phyloP scores from a whole-genome alignment of 169 alveolate species.

The Besnoitia besnoiti region DNA sequence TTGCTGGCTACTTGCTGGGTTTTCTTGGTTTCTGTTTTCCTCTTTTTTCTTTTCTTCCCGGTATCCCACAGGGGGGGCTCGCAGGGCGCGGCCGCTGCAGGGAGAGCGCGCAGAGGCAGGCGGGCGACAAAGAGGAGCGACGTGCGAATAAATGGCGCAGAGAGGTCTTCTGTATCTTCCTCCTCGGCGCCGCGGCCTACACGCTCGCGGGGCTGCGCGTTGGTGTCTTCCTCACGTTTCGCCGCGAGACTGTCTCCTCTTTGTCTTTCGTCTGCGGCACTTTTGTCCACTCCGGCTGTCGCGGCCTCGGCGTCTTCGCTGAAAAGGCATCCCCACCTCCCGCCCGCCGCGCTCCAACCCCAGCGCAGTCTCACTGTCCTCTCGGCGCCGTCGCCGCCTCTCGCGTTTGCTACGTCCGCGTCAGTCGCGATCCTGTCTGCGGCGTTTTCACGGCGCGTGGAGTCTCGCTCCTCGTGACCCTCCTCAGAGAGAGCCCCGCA shows the following conservation, averaged over 20 bases:
- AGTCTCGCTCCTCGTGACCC: too few relatives aligned
- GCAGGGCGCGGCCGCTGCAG: background rate
- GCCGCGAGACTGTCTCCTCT: background rate
- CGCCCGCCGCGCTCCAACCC: background rate
- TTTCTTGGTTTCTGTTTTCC: background rate
- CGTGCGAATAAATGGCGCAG: slow-evolving; percentile 22
- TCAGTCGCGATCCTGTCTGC: too few relatives aligned
- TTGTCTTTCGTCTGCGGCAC: background rate
- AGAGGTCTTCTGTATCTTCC: background rate
- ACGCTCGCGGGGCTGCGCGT: background rate
- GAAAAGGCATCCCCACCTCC: background rate
- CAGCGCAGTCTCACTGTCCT: too few relatives aligned
- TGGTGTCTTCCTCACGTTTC: background rate
- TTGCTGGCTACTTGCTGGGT: background rate
- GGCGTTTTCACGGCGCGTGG: too few relatives aligned
- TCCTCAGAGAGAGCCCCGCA: too few relatives aligned
- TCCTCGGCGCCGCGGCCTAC: background rate
- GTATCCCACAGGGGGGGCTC: background rate
- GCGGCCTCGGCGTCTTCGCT: background rate
- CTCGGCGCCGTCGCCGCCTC: too few relatives aligned
- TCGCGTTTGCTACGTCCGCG: too few relatives aligned
- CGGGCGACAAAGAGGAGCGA: background rate
- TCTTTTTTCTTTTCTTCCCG: background rate
- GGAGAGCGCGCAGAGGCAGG: slow-evolving; percentile 12
- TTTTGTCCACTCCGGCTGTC: background rate